Base-by-base conservation (phyloP, 768 basidiomycete genomes). In the Leccinum rimulosum region DNA sequence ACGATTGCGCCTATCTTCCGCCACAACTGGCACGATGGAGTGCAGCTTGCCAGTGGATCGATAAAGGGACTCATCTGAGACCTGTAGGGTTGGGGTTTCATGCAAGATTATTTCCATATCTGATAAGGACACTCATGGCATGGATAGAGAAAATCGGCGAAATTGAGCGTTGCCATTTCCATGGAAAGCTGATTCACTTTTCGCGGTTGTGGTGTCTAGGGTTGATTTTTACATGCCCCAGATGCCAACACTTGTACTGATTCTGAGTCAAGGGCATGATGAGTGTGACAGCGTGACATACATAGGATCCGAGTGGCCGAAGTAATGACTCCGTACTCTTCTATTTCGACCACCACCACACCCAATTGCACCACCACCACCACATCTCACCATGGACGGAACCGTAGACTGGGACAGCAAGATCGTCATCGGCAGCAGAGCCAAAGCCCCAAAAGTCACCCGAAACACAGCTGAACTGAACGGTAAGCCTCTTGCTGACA, bases 331-430 rank as follows among this genome's bases (percentile, higher is more conserved):
- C 10, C 45, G 1, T 1, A 25, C 45, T 54, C 64, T 57, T 56
- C 31, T 43, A 19, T 52, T 57, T 15, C 54, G 2, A 70, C 67
- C 60, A 62, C 56, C 47, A 66, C 57, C 61, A 66, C 50, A 27
- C 31, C 40, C 5, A 19, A 40, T 22, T 6, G 36, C 22, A 55
- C 36, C 19, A 52, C 31, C 0, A 43, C 7, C 17, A 55, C 36
- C 27, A 55, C 33, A 0, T 31, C 11, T 5, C 12, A 56, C 43
- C 38, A 81, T 70, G 62, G 85, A 79, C 78, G 77, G 75, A 68
- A 79, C 79, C 72, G 4, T 54, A 19, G 88, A 92, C 56, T 89
- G 87, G 88, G 90, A 93, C 58, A 75, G 65, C 59, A 89, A 88
- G 73, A 71, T 75, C 59, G 86, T 91, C 62, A 90, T 95, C 65